These are phyloP conservation scores for Simplicillium sp. DNA, from an alignment of 2,329 filamentous ascomycete genomes.

Conservation along the genomic window DNA sequence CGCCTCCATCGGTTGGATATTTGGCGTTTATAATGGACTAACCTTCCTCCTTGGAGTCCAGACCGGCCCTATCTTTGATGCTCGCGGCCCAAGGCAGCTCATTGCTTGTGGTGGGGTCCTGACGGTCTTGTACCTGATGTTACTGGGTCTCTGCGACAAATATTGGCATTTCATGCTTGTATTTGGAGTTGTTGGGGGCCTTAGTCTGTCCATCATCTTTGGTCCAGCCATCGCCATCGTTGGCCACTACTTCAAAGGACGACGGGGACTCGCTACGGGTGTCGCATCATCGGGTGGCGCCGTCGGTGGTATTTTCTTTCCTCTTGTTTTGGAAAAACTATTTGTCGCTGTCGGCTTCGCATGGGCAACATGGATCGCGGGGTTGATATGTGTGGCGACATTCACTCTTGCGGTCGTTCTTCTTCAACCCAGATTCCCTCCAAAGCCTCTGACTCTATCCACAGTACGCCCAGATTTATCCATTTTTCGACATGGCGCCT, in stretches of 20 bases:
- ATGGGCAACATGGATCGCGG: neutral
- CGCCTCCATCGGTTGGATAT: no score
- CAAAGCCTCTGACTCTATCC: neutral
- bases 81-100: neutral
- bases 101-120: neutral
- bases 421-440: no score
- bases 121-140: neutral
- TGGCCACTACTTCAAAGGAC: no score
- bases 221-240: no score
- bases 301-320: neutral
- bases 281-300: no score
- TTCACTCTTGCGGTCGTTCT: constrained; percentile 2
- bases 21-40: neutral
- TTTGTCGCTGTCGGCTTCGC: neutral
- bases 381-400: constrained; percentile 1
- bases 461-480: constrained; percentile 5
- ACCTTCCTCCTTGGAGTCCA: constrained; percentile 1
- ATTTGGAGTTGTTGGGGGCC: no score
- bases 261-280: no score
- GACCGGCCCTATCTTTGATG: constrained; percentile 2
- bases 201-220: no score
- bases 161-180: no score
- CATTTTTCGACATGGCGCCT: constrained; percentile 2
- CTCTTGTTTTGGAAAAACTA: neutral
- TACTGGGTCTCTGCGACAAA: constrained; percentile 1